These are phyloP conservation scores for Trametes punicea DNA, from an alignment of 768 basidiomycete species.

Conservation along the genomic window DNA sequence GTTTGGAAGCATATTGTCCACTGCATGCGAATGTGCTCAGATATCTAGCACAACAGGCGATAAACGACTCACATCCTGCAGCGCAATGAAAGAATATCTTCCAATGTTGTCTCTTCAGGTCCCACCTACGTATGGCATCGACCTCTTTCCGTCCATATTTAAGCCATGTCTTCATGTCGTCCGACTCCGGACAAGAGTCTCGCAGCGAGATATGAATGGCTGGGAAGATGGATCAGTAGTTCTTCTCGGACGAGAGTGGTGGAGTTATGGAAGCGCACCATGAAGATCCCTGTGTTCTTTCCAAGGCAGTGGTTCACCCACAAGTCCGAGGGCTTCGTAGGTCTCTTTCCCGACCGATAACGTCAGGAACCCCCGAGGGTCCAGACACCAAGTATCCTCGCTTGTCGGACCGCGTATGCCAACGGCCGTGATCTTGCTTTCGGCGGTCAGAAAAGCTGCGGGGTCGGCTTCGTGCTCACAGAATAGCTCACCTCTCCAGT, in stretches of 20 bases:
- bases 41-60: background rate
- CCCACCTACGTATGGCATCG: conserved; percentile 48
- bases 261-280: conserved; percentile 36
- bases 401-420: conserved; percentile 17
- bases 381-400: conserved; percentile 70
- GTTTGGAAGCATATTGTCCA: conserved; percentile 32
- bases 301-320: conserved; percentile 51
- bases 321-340: conserved; percentile 59
- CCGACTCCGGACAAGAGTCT: conserved; percentile 34
- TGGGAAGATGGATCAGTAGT: conserved; percentile 27
- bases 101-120: conserved; percentile 46
- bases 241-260: background rate
- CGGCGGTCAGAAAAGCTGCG: background rate
- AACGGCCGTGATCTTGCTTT: conserved; percentile 20
- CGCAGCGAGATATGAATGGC: conserved; percentile 48
- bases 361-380: conserved; percentile 57
- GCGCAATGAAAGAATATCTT: conserved; percentile 39
- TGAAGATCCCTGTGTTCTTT: conserved; percentile 41
- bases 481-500: conserved; percentile 27
- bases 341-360: conserved; percentile 52
- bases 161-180: conserved; percentile 3
- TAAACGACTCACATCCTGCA: conserved; percentile 20
- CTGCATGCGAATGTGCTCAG: conserved; percentile 35
- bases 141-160: conserved; percentile 37
- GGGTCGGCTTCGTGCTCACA: background rate